These are phyloP conservation scores for Aspergillus diversus DNA, from an alignment of 495 filamentous ascomycete species.

Conservation along the genomic window DNA sequence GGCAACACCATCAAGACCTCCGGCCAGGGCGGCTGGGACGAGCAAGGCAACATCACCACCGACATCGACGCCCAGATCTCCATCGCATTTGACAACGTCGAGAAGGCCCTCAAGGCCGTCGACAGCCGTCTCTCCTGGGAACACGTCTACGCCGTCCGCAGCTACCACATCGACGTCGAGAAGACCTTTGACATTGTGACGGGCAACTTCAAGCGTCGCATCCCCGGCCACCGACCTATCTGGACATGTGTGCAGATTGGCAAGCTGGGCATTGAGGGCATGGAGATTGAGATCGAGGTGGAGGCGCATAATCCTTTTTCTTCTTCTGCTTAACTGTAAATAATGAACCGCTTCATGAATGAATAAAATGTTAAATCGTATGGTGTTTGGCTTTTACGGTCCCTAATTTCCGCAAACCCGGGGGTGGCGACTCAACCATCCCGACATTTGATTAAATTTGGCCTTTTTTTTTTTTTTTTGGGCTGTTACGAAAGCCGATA, in stretches of 20 bases:
- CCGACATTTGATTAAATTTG: no score
- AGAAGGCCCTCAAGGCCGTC: conserved; percentile 40
- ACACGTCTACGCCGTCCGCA: conserved; percentile 51
- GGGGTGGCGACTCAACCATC: no score
- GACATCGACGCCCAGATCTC: conserved; percentile 44
- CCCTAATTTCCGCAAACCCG: no score
- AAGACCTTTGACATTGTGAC: conserved; percentile 32
- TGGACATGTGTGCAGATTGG: conserved; percentile 46
- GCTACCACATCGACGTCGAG: conserved; percentile 38
- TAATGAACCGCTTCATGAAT: neutral
- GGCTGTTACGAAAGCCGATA: no score
- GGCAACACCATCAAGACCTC: conserved; percentile 46
- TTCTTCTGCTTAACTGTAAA: neutral
- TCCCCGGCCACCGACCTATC: conserved; percentile 48
- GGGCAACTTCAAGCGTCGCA: conserved; percentile 40
- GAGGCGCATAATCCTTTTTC: conserved; percentile 26
- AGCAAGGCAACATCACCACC: conserved; percentile 25
- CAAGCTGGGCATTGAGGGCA: conserved; percentile 36
- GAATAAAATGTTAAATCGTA: neutral
- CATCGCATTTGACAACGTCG: conserved; percentile 55
- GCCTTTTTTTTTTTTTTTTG: no score
- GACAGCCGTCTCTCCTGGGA: conserved; percentile 51
- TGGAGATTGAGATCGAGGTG: conserved; percentile 57
- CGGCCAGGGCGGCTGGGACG: conserved; percentile 56
- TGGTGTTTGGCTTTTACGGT: neutral